Conservation (phyloP, 2,329 filamentous ascomycete species). For the Paecilomyces niveus region DNA sequence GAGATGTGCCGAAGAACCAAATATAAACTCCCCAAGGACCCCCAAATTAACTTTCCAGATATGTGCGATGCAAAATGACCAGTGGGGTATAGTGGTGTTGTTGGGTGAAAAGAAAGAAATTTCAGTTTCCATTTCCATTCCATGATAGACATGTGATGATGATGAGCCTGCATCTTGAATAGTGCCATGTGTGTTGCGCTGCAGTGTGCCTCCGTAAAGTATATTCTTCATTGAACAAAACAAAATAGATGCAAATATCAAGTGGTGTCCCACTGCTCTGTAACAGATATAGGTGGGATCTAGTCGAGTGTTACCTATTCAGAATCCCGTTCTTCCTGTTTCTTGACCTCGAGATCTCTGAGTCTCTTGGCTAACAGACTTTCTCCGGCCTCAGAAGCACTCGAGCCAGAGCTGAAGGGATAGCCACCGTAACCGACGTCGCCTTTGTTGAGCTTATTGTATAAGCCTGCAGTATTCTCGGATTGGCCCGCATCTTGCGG, state of each 20-base stretch:
- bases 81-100: neutral
- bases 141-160: neutral
- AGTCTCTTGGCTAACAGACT: slow-evolving; percentile 64
- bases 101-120: neutral
- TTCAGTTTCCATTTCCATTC: neutral
- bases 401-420: slow-evolving; percentile 36
- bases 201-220: neutral
- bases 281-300: neutral
- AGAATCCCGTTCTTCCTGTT: slow-evolving; percentile 6
- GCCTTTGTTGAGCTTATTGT: slow-evolving; percentile 63
- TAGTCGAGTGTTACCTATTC: neutral
- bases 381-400: slow-evolving; percentile 46
- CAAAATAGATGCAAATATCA: neutral
- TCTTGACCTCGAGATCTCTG: slow-evolving; percentile 52
- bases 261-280: neutral
- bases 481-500: slow-evolving; percentile 24
- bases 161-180: neutral
- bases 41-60: neutral
- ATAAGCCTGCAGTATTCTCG: slow-evolving; percentile 33
- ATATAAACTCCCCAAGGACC: neutral
- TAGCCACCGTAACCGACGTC: slow-evolving; percentile 58
- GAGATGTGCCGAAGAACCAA: neutral
- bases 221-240: neutral
- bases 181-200: neutral
- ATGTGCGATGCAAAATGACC: neutral